Conservation (phyloP, 768 basidiomycete genomes). For the Lentinula boryana region DNA sequence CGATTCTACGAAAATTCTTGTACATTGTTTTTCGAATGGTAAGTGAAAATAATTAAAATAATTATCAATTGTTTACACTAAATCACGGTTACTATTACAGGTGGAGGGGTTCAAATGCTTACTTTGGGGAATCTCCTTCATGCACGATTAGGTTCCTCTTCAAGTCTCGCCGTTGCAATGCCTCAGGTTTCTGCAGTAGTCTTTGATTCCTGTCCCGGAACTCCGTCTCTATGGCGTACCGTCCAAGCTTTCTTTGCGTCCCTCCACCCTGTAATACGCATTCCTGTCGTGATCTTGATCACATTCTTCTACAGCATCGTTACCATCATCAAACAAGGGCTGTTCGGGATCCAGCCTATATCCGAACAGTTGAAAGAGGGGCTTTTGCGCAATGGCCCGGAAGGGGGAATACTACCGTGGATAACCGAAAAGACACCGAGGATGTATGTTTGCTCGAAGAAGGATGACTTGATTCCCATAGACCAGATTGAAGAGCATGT, state of each 20-base stretch:
- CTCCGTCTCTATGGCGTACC: conserved; percentile 18
- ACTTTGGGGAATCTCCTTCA: conserved; percentile 27
- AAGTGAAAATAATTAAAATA: not conserved
- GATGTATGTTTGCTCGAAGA: conserved; percentile 40
- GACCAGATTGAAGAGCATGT: conserved; percentile 32
- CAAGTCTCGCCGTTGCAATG: conserved; percentile 3
- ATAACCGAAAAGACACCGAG: conserved; percentile 28
- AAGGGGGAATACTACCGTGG: conserved; percentile 27
- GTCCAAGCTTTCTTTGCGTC: conserved; percentile 25
- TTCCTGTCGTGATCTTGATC: conserved; percentile 17
- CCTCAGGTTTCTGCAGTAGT: conserved; percentile 25
- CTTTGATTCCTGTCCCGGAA: conserved; percentile 41
- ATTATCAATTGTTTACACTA: not conserved
- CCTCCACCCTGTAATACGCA: conserved; percentile 20
- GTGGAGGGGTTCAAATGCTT: conserved; percentile 32
- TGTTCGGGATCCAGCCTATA: conserved; percentile 18
- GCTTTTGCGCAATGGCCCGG: conserved; percentile 20
- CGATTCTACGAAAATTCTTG: conserved; percentile 27
- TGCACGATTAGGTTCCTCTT: not conserved
- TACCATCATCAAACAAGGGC: conserved; percentile 10
- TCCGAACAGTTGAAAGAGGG: conserved; percentile 21
- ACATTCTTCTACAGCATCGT: conserved; percentile 18
- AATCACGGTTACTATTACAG: conserved; percentile 15
- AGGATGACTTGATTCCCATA: conserved; percentile 32
- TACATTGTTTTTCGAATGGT: conserved; percentile 47